phyloP scores from a whole-genome alignment of 768 basidiomycete genomes.

The Coprinellus aureogranulatus region DNA sequence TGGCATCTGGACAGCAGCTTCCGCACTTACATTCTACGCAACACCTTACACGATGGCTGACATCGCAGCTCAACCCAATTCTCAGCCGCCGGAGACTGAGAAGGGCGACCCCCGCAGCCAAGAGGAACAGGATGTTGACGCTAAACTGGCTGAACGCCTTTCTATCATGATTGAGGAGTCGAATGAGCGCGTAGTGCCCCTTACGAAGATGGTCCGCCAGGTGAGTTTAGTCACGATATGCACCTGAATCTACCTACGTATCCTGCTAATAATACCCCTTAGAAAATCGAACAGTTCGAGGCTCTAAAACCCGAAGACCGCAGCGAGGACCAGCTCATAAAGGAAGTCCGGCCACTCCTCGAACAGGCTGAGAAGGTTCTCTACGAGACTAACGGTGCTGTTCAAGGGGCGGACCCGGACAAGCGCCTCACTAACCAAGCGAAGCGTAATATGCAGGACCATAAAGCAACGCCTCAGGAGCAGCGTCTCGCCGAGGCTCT shows the following conservation, averaged over 20 bases:
- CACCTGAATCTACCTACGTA: no score
- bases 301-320: conserved; percentile 34
- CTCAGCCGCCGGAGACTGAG: no score
- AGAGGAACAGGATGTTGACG: conserved; percentile 22
- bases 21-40: no score
- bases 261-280: no score
- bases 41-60: no score
- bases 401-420: conserved; percentile 29
- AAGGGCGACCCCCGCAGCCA: conserved; percentile 17
- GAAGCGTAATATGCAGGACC: conserved; percentile 32
- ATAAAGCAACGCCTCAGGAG: conserved; percentile 36
- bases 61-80: no score
- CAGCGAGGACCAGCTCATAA: conserved; percentile 33
- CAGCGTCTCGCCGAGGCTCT: conserved; percentile 37
- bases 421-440: conserved; percentile 27
- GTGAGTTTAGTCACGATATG: no score
- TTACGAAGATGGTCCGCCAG: conserved; percentile 36
- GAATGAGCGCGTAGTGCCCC: conserved; percentile 25
- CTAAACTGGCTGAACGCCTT: conserved; percentile 31
- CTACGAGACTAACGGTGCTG: conserved; percentile 35
- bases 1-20: no score
- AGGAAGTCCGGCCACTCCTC: conserved; percentile 34
- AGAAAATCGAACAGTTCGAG: conserved; percentile 36
- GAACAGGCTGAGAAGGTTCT: conserved; percentile 36
- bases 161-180: conserved; percentile 34